A percentile compares a stretch with the other conserved stretches of the same genome.
Evolutionary conservation across 176 grass and related monocot species (phyloP).

Genomic region (Musa schizocarpa): DNA sequence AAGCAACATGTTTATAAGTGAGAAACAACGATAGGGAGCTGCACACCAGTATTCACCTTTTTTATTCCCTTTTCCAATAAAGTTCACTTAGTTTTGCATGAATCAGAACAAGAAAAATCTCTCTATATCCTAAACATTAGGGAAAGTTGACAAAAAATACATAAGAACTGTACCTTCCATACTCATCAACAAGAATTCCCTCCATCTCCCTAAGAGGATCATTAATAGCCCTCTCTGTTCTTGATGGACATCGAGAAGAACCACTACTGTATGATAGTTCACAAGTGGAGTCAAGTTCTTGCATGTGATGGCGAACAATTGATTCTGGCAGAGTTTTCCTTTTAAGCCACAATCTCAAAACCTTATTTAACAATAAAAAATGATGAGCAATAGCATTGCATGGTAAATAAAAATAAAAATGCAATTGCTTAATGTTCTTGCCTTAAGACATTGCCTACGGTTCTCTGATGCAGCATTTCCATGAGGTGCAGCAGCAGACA

Average conservation of each 20-base stretch:
- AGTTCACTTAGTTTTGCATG: slow-evolving; percentile 18
- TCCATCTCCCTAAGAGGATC: slow-evolving; percentile 86
- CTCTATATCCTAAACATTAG: too few species aligned
- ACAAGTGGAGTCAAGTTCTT: slow-evolving; percentile 67
- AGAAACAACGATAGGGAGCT: not conserved
- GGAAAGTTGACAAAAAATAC: not conserved
- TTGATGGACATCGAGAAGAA: slow-evolving; percentile 46
- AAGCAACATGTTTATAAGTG: too few species aligned
- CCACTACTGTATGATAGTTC: slow-evolving; percentile 59
- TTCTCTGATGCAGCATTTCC: slow-evolving; percentile 94
- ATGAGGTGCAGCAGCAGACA: slow-evolving; percentile 72
- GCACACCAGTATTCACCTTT: not conserved
- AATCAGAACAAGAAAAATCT: not conserved
- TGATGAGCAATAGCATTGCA: slow-evolving; percentile 17
- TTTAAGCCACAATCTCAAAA: slow-evolving; percentile 94
- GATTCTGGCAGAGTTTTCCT: slow-evolving; percentile 89
- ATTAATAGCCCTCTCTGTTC: slow-evolving; percentile 90
- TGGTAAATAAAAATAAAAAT: not conserved
- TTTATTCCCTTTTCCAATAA: not conserved
- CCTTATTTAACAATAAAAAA: slow-evolving; percentile 33
- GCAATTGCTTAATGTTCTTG: slow-evolving; percentile 25
- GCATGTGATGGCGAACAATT: slow-evolving; percentile 83
- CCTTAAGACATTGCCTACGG: slow-evolving; percentile 95
- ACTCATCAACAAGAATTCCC: slow-evolving; percentile 94
- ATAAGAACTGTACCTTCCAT: slow-evolving; percentile 67